A percentile compares a stretch with the other conserved stretches of the same genome.
These are phyloP conservation scores for Salvia sclarea DNA, from an alignment of 305 asterid genomes.

Conservation along the genomic window DNA sequence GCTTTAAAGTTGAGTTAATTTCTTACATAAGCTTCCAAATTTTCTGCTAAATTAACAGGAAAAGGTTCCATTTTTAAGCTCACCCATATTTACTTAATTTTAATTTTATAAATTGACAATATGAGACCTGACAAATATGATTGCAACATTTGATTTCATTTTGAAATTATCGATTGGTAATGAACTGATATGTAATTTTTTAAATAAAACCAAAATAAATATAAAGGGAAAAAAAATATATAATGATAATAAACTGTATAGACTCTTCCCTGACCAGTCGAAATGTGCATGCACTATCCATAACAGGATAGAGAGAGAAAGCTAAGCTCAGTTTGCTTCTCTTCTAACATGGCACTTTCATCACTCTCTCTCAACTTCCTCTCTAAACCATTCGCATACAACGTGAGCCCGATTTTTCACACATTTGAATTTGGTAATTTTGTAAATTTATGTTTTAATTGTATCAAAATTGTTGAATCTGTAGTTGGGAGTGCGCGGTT, in stretches of 20 bases:
- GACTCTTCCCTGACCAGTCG: constrained; percentile 34
- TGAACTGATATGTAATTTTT: too few species aligned
- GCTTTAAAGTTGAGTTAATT: too few species aligned
- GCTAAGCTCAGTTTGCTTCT: constrained; percentile 21
- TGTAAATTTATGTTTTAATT: neutral
- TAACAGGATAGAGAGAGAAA: constrained; percentile 25
- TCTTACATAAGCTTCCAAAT: too few species aligned
- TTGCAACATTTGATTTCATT: too few species aligned
- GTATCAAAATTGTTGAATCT: constrained; percentile 14
- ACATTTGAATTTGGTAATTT: neutral
- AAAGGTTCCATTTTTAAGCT: too few species aligned
- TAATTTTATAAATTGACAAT: too few species aligned
- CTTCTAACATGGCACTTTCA: constrained; percentile 42
- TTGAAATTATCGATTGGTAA: too few species aligned
- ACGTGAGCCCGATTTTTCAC: constrained; percentile 26
- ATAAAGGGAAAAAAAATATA: neutral
- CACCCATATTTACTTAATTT: too few species aligned
- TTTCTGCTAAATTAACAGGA: too few species aligned
- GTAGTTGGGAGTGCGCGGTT: constrained; percentile 30
- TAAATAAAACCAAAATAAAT: neutral
- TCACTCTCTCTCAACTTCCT: constrained; percentile 42
- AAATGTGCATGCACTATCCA: constrained; percentile 34
- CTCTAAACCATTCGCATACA: constrained; percentile 35
- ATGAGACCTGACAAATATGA: too few species aligned
- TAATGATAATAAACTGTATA: neutral